Conservation (phyloP, 2,329 filamentous ascomycete species). For the Volutella citrinella region DNA sequence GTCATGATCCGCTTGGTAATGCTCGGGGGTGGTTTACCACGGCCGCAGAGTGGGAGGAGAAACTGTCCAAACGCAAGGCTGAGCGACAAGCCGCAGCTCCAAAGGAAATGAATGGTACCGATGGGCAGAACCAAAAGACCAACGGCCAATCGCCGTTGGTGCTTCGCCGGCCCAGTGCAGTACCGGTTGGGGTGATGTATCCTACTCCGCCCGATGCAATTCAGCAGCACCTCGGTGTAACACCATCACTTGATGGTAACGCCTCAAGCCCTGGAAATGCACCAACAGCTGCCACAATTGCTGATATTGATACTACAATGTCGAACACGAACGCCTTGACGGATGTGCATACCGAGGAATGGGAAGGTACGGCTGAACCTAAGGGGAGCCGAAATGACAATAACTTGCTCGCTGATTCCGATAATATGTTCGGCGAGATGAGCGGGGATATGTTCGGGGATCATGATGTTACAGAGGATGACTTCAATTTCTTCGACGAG, state of each 20-base stretch:
- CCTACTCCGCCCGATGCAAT: constrained; percentile 69
- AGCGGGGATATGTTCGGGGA: constrained; percentile 69
- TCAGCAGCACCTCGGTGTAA: constrained; percentile 50
- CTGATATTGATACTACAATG: constrained; percentile 27
- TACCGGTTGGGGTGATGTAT: constrained; percentile 57
- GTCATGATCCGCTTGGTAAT: constrained; percentile 46
- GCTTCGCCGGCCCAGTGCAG: constrained; percentile 47
- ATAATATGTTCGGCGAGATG: constrained; percentile 66
- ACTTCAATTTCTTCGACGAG: constrained; percentile 82
- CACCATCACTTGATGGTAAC: constrained; percentile 54
- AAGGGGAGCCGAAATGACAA: constrained; percentile 44
- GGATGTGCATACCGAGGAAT: constrained; percentile 23
- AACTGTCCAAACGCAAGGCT: constrained; percentile 45
- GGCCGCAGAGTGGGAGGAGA: constrained; percentile 44
- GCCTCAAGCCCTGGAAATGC: constrained; percentile 54
- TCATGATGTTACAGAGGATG: constrained; percentile 74
- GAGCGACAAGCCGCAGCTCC: constrained; percentile 44
- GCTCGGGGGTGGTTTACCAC: constrained; percentile 49
- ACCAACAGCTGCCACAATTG: constrained; percentile 24
- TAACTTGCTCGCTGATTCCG: constrained; percentile 45
- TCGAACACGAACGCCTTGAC: constrained; percentile 16
- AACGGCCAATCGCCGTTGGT: constrained; percentile 52
- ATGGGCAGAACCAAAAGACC: constrained; percentile 37
- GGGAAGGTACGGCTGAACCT: constrained; percentile 37
- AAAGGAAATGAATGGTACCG: constrained; percentile 43